Conservation (phyloP, 1,284 basidiomycete species). For the Fomitopsis betulina region DNA sequence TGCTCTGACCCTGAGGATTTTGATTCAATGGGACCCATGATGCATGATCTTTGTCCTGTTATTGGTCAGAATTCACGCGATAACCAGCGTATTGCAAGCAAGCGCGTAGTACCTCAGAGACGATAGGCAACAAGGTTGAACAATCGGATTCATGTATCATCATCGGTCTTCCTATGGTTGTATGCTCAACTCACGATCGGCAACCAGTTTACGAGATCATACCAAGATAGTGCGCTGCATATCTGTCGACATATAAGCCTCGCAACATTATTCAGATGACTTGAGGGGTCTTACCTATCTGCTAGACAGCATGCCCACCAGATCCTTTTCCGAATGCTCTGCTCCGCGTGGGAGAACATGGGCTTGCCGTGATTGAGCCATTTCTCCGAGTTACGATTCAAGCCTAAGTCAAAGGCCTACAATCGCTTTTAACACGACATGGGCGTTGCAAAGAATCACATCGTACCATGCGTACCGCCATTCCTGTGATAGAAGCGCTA, state of each 20-base stretch:
- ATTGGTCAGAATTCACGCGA: not conserved
- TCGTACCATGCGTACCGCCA: conserved; percentile 72
- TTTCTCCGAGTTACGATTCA: conserved; percentile 75
- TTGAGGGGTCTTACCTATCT: conserved; percentile 50
- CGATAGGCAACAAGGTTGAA: conserved; percentile 63
- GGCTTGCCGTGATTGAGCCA: conserved; percentile 63
- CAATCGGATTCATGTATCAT: conserved; percentile 72
- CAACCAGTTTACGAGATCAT: not conserved
- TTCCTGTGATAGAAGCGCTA: conserved; percentile 37
- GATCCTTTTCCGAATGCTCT: conserved; percentile 70
- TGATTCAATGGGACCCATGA: conserved; percentile 43
- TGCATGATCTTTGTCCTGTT: conserved; percentile 48
- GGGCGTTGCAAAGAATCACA: not conserved
- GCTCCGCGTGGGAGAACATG: conserved; percentile 67
- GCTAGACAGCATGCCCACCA: conserved; percentile 80
- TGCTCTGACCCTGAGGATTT: conserved; percentile 32
- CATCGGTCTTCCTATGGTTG: conserved; percentile 56
- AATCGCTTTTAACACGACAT: conserved; percentile 1
- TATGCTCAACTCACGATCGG: not conserved
- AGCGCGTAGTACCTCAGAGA: conserved; percentile 44
- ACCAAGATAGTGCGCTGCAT: conserved; percentile 18
- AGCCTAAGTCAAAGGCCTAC: conserved; percentile 80
- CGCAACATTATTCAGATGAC: not conserved
- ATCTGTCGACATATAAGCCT: conserved; percentile 9
- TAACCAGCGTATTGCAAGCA: not conserved